Evolutionary conservation across 2,329 filamentous ascomycete genomes (phyloP), one percentile per base, ranked within the genome.

Genomic region (Alternaria brassicicola): DNA sequence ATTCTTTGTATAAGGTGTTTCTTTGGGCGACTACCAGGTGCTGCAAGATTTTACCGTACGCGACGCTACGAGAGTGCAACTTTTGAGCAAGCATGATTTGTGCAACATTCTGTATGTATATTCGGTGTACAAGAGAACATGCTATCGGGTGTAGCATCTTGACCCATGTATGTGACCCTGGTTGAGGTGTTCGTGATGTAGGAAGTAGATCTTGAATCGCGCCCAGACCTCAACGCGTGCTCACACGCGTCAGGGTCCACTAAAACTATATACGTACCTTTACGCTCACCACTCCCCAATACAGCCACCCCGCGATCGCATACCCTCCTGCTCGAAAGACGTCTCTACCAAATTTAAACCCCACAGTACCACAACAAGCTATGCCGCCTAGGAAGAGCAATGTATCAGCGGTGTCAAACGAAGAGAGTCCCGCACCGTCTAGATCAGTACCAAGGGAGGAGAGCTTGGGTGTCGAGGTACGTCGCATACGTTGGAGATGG

Each of bases 381-480:
- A 83, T 83, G 81, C 80, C 81, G 6, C 71, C 78, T n/a, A 76
- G 78, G 59, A 83, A 81, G 71, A 81, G 79, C 67, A 82, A 80
- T 64, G 76, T 77, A 52, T 79, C 79, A 4, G 70, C 73, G 28
- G 69, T 65, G 15, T 75, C 76, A 12, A 75, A 76, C 52, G 80
- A 77, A 23, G 76, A 78, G 7, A 72, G 77, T 49, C 42, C 53
- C 30, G 62, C 57, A 55, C 50, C 59, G 52, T 51, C 67, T 33
- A 69, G 63, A 55, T 55, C 74, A 45, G 65, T 63, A 30, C 63
- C 65, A n/a, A 64, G 66, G 57, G 78, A 78, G 47, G 79, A 81
- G 55, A 72, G 76, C 6, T 55, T 82, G 39, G 79, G 78, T 61
- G 77, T 83, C 23, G 81, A 83, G 61, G 80, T 81, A 68, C 36